These are phyloP conservation scores for Curvularia sp. DNA, from an alignment of 2,329 filamentous ascomycete species.

Conservation along the genomic window DNA sequence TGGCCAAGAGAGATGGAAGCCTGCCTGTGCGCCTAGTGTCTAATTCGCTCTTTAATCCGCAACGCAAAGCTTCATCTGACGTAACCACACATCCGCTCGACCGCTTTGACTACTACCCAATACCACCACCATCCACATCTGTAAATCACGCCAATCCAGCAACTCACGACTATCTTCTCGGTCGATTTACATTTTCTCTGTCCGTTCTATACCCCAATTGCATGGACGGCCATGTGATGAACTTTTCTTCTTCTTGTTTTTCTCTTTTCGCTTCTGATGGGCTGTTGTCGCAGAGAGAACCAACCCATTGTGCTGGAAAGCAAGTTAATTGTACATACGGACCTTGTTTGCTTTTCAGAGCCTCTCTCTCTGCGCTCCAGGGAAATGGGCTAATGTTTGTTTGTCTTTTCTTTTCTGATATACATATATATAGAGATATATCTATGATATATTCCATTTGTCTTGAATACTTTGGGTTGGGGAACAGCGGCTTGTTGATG, in stretches of 20 bases:
- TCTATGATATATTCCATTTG: slow-evolving; percentile 24
- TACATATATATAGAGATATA: slow-evolving; percentile 23
- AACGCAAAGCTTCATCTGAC: slow-evolving; percentile 16
- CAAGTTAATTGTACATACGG: slow-evolving; percentile 25
- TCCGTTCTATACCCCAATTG: slow-evolving; percentile 36
- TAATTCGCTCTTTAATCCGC: slow-evolving; percentile 35
- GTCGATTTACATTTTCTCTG: slow-evolving; percentile 20
- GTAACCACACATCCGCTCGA: slow-evolving; percentile 19
- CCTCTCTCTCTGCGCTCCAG: background rate
- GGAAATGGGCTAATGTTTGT: slow-evolving; percentile 15
- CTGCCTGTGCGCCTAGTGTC: slow-evolving; percentile 28
- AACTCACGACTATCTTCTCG: slow-evolving; percentile 16
- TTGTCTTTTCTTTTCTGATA: slow-evolving; percentile 14
- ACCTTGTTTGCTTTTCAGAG: slow-evolving; percentile 8
- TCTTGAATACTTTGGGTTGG: slow-evolving; percentile 10
- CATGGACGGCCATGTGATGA: slow-evolving; percentile 14
- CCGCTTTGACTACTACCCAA: background rate
- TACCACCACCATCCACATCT: background rate
- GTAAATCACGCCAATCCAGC: slow-evolving; percentile 16
- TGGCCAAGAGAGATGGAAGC: slow-evolving; percentile 21
- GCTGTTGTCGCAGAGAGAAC: slow-evolving; percentile 8
- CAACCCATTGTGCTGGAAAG: background rate
- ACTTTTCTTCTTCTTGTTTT: slow-evolving; percentile 13
- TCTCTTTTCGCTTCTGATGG: background rate
- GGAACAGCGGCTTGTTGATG: background rate